Conservation (phyloP, 176 grass and related monocot species). For the Oryza glumipatula region DNA sequence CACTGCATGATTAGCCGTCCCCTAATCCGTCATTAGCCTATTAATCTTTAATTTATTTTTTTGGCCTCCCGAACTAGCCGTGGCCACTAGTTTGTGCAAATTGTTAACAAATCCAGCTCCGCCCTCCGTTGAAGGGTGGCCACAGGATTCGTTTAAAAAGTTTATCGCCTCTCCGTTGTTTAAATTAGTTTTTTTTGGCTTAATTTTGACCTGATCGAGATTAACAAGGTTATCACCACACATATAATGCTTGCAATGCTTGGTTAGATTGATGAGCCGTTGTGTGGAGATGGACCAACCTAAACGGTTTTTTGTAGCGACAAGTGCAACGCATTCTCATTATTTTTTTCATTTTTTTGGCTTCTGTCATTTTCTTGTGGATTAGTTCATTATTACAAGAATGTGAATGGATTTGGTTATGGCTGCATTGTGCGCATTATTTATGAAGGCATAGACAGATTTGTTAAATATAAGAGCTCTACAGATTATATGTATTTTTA, state of each 20-base stretch:
- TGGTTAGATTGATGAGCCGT: background rate
- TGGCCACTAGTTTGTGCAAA: constrained; percentile 13
- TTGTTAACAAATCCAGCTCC: constrained; percentile 16
- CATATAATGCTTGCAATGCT: constrained; percentile 1
- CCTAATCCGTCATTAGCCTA: background rate
- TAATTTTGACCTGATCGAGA: constrained; percentile 18
- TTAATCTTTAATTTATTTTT: no score
- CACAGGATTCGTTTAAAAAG: constrained; percentile 25
- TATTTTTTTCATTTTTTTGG: background rate
- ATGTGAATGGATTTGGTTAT: background rate
- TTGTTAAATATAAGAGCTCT: background rate
- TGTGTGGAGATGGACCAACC: constrained; percentile 30
- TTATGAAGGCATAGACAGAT: background rate
- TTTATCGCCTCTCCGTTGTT: background rate
- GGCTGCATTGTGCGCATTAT: background rate
- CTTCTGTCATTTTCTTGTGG: background rate
- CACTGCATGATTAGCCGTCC: background rate
- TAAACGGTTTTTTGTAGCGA: background rate
- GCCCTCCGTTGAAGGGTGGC: constrained; percentile 7
- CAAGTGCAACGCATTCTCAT: background rate
- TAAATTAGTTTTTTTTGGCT: background rate
- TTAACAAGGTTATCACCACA: constrained; percentile 38
- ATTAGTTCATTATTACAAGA: background rate
- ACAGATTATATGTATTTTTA: background rate
- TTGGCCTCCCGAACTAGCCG: background rate